Percentiles rank a stretch among this genome's conserved stretches.
phyloP scores from a whole-genome alignment of 2,329 filamentous ascomycete species.

The Microcyclospora tardicrescens region DNA sequence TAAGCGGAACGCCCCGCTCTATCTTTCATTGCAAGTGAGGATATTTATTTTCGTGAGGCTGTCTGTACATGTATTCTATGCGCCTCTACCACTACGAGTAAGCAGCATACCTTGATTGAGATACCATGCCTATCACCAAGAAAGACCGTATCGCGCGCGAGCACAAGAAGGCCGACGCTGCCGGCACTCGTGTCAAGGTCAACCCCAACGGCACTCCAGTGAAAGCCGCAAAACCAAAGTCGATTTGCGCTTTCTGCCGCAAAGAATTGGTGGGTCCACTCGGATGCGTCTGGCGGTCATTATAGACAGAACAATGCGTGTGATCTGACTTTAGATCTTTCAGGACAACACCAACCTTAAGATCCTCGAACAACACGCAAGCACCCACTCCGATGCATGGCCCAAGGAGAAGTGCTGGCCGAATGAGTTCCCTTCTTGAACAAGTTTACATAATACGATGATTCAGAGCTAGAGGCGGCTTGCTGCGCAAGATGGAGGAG shows the following conservation, averaged over 20 bases:
- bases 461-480: no score
- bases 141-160: slow-evolving; percentile 41
- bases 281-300: neutral
- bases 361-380: slow-evolving; percentile 41
- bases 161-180: slow-evolving; percentile 43
- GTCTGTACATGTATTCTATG: no score
- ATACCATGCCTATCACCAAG: slow-evolving; percentile 37
- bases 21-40: no score
- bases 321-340: neutral
- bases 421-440: slow-evolving; percentile 28
- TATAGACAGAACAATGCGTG: neutral
- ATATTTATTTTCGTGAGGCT: no score
- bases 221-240: slow-evolving; percentile 41
- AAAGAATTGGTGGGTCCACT: slow-evolving; percentile 15
- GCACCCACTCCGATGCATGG: slow-evolving; percentile 41
- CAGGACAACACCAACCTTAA: slow-evolving; percentile 37
- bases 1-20: no score
- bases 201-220: slow-evolving; percentile 40
- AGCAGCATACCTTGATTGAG: no score
- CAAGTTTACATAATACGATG: neutral
- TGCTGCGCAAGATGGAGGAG: no score
- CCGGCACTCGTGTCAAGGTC: slow-evolving; percentile 40
- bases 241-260: slow-evolving; percentile 23
- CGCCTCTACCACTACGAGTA: no score
- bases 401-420: slow-evolving; percentile 48